Evolutionary conservation across 441 rosid genomes (phyloP).

Genomic region (Theobroma grandiflorum): DNA sequence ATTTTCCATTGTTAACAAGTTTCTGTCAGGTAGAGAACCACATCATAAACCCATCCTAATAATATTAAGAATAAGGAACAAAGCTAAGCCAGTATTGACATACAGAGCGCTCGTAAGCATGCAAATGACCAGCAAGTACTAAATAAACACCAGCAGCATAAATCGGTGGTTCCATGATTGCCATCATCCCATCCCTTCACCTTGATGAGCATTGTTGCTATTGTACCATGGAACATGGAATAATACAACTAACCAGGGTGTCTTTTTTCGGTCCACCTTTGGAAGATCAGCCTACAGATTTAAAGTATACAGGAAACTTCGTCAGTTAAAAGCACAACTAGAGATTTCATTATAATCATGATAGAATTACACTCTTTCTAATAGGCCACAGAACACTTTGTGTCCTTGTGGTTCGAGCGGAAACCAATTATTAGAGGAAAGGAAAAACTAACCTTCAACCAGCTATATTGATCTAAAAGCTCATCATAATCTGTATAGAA

Average conservation of each 20-base stretch:
- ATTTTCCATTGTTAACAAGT: slow-evolving; percentile 72
- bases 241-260: slow-evolving; percentile 89
- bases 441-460: slow-evolving; percentile 73
- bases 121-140: slow-evolving; percentile 88
- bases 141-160: slow-evolving; percentile 81
- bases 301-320: slow-evolving; percentile 22
- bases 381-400: not conserved
- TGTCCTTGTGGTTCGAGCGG: not conserved
- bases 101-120: slow-evolving; percentile 97
- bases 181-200: slow-evolving; percentile 91
- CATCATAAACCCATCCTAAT: slow-evolving; percentile 20
- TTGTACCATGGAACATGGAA: slow-evolving; percentile 97
- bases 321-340: not conserved
- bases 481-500: slow-evolving; percentile 80
- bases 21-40: slow-evolving; percentile 54
- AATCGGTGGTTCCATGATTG: slow-evolving; percentile 82
- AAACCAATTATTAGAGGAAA: slow-evolving; percentile 11
- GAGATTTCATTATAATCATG: slow-evolving; percentile 1
- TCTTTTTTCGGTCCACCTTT: slow-evolving; percentile 80
- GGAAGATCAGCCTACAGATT: slow-evolving; percentile 72
- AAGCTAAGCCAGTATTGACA: slow-evolving; percentile 26
- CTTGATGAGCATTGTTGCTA: slow-evolving; percentile 85
- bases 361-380: not conserved
- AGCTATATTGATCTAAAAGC: slow-evolving; percentile 74
- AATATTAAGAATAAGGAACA: slow-evolving; percentile 21